phyloP scores from a whole-genome alignment of 2,329 filamentous ascomycete species.

The Fusarium sp. region DNA sequence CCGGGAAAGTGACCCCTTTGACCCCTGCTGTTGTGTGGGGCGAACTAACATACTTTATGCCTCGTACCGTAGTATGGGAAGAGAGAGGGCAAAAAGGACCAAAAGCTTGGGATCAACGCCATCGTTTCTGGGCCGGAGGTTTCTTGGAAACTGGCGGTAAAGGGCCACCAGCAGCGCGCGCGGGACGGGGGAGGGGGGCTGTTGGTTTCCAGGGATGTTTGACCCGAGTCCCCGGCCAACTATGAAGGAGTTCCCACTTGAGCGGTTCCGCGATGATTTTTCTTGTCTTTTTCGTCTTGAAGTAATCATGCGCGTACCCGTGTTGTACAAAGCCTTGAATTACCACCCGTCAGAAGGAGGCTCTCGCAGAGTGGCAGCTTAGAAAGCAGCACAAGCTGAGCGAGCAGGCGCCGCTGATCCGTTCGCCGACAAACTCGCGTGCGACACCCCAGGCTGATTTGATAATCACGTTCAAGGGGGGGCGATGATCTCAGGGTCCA shows the following conservation, averaged over 20 bases:
- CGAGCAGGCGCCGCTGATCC: constrained; percentile 24
- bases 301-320: constrained; percentile 8
- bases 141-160: constrained; percentile 43
- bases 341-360: background rate
- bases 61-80: too few species aligned
- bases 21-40: too few species aligned
- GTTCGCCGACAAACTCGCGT: constrained; percentile 16
- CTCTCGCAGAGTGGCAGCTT: background rate
- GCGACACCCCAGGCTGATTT: constrained; percentile 39
- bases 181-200: background rate
- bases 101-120: constrained; percentile 28
- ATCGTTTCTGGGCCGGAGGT: constrained; percentile 14
- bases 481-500: constrained; percentile 44
- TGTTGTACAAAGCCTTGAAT: background rate
- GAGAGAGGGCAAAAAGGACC: constrained; percentile 10
- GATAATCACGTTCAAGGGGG: constrained; percentile 35
- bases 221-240: constrained; percentile 15
- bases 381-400: background rate
- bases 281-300: background rate
- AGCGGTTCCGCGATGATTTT: constrained; percentile 5
- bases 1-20: too few species aligned
- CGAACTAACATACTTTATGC: too few species aligned
- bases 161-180: background rate
- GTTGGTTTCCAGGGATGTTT: background rate
- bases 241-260: constrained; percentile 22